phyloP scores from a whole-genome alignment of 805 yeast species.

The Candida lessepsii region DNA sequence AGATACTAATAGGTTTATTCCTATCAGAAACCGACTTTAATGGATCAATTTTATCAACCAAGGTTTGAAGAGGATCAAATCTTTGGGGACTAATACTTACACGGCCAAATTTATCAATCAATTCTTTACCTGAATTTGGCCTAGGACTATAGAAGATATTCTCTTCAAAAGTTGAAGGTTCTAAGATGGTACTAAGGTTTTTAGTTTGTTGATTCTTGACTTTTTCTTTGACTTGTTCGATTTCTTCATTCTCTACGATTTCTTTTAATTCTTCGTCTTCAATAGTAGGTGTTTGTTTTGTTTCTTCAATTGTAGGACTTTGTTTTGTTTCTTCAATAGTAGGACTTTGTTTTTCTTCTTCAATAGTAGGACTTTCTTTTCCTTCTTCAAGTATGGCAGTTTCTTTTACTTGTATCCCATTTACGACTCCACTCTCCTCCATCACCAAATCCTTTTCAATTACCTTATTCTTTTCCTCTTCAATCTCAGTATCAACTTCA shows the following conservation, averaged over 20 bases:
- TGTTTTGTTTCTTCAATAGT: no score
- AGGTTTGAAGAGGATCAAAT: constrained; percentile 26
- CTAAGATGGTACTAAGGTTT: no score
- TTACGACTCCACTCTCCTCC: no score
- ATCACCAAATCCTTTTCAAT: no score
- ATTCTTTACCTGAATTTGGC: constrained; percentile 5
- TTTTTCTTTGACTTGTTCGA: neutral
- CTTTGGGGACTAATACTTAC: constrained; percentile 24
- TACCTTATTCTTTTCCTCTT: neutral
- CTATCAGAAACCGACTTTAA: constrained; percentile 32
- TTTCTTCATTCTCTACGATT: no score
- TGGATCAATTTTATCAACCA: constrained; percentile 45
- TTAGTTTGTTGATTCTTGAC: neutral
- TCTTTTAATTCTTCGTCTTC: no score
- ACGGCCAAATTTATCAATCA: constrained; percentile 27
- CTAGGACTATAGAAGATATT: constrained; percentile 4
- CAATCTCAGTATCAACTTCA: neutral
- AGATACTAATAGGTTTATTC: constrained; percentile 38
- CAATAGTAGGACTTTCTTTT: no score
- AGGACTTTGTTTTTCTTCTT: neutral
- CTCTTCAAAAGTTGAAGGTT: constrained; percentile 1
- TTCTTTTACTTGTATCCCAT: no score
- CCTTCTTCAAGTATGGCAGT: no score
- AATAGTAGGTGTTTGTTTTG: no score
- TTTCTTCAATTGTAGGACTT: no score